Conservation (phyloP, 2,329 filamentous ascomycete genomes). For the Leptographium radiaticola region DNA sequence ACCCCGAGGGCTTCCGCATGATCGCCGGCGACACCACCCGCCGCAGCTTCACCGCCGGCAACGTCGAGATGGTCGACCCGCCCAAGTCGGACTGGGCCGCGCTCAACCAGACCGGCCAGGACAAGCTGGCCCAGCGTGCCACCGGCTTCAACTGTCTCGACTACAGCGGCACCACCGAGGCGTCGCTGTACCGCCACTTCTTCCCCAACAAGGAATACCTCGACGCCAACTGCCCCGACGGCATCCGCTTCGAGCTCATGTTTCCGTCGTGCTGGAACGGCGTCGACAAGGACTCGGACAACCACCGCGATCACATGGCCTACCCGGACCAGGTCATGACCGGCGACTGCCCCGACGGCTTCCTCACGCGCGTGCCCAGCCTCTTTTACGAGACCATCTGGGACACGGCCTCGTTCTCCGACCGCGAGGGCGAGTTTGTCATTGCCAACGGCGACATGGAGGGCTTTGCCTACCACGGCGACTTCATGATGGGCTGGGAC, state of each 20-base stretch:
- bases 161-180: constrained; percentile 54
- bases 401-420: constrained; percentile 53
- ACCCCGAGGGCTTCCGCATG: constrained; percentile 70
- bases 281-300: constrained; percentile 37
- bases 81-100: constrained; percentile 57
- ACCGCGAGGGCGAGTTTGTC: constrained; percentile 55
- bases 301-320: constrained; percentile 56
- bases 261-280: constrained; percentile 89
- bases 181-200: constrained; percentile 67
- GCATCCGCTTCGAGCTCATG: constrained; percentile 70
- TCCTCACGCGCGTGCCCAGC: constrained; percentile 54
- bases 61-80: constrained; percentile 50
- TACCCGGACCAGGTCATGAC: constrained; percentile 68
- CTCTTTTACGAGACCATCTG: constrained; percentile 83
- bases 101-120: constrained; percentile 51
- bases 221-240: constrained; percentile 70
- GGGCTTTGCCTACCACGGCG: constrained; percentile 64
- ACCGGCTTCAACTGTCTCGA: constrained; percentile 93
- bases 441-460: constrained; percentile 67
- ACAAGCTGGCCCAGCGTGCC: constrained; percentile 62
- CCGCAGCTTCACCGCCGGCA: constrained; percentile 56
- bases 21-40: constrained; percentile 58
- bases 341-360: constrained; percentile 60
- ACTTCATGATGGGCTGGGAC: constrained; percentile 74
- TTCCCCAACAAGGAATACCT: constrained; percentile 69